A percentile compares a stretch with the other conserved stretches of the same genome.
Conservation (phyloP, 2,329 filamentous ascomycete genomes). For the Ophiostoma sp. region DNA sequence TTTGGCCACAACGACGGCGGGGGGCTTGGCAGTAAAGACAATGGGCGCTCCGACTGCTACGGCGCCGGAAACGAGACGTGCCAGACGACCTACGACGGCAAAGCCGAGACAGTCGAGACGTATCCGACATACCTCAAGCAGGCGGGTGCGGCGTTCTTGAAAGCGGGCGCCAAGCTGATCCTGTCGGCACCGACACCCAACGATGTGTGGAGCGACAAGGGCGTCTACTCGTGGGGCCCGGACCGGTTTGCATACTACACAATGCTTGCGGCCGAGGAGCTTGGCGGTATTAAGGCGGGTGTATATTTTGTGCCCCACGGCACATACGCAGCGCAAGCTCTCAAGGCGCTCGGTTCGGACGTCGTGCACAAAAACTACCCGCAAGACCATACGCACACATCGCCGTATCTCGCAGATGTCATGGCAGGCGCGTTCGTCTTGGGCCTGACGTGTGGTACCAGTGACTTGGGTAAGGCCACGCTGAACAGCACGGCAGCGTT, state of each 20-base stretch:
- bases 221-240: conserved; percentile 49
- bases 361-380: conserved; percentile 57
- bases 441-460: conserved; percentile 28
- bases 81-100: conserved; percentile 41
- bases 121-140: conserved; percentile 61
- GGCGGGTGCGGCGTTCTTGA: conserved; percentile 54
- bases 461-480: conserved; percentile 24
- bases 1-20: conserved; percentile 73
- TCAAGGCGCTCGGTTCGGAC: conserved; percentile 45
- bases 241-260: conserved; percentile 58
- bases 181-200: conserved; percentile 56
- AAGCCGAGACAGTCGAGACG: conserved; percentile 58
- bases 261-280: conserved; percentile 38
- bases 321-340: conserved; percentile 54
- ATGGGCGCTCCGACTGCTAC: conserved; percentile 59
- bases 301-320: conserved; percentile 59
- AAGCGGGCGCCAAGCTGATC: conserved; percentile 62
- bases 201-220: conserved; percentile 60
- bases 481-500: conserved; percentile 27
- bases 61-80: conserved; percentile 56
- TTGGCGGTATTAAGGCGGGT: conserved; percentile 41
- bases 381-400: conserved; percentile 64
- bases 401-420: conserved; percentile 54
- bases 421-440: conserved; percentile 55
- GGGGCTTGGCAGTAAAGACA: conserved; percentile 52